These are phyloP conservation scores for Septoria linicola DNA, from an alignment of 2,329 filamentous ascomycete species.

Conservation along the genomic window DNA sequence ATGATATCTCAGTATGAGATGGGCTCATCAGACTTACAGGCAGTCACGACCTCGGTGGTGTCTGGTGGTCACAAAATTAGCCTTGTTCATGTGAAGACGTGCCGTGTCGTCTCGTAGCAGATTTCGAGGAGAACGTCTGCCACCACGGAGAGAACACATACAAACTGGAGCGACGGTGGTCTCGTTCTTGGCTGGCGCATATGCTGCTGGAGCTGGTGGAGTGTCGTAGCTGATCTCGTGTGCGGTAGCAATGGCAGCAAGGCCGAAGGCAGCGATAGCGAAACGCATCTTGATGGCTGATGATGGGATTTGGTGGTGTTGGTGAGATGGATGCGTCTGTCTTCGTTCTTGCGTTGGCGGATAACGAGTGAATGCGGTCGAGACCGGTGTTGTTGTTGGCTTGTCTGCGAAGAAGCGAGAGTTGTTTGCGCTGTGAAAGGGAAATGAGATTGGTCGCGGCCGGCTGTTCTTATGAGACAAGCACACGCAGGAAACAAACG, in stretches of 20 bases:
- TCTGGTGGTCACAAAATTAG: too few relatives aligned
- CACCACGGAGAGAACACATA: too few relatives aligned
- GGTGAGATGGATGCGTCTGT: constrained; percentile 8
- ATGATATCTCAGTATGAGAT: too few relatives aligned
- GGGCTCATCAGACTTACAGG: too few relatives aligned
- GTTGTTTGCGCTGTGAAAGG: too few relatives aligned
- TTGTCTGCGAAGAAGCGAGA: constrained; percentile 20
- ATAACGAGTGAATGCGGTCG: constrained; percentile 23
- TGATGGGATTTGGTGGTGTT: constrained; percentile 3
- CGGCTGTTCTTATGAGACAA: too few relatives aligned
- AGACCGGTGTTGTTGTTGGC: constrained; percentile 13
- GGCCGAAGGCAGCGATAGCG: constrained; percentile 25
- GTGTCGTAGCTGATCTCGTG: constrained; percentile 3
- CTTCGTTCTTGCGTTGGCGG: constrained; percentile 18
- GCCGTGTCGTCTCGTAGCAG: too few relatives aligned
- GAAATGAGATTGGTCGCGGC: constrained; percentile 44
- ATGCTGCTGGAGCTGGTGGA: background rate
- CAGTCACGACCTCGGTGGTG: too few relatives aligned
- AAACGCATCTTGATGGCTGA: constrained; percentile 29
- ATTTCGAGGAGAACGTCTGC: too few relatives aligned
- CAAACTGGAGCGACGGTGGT: constrained; percentile 11
- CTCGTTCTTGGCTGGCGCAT: constrained; percentile 5
- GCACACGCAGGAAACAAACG: too few relatives aligned
- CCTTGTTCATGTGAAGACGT: too few relatives aligned
- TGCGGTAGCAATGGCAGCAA: constrained; percentile 23